A percentile compares a stretch with the other conserved stretches of the same genome.
These are phyloP conservation scores for Sphenostylis stenocarpa DNA, from an alignment of 306 rosid species.

Conservation along the genomic window DNA sequence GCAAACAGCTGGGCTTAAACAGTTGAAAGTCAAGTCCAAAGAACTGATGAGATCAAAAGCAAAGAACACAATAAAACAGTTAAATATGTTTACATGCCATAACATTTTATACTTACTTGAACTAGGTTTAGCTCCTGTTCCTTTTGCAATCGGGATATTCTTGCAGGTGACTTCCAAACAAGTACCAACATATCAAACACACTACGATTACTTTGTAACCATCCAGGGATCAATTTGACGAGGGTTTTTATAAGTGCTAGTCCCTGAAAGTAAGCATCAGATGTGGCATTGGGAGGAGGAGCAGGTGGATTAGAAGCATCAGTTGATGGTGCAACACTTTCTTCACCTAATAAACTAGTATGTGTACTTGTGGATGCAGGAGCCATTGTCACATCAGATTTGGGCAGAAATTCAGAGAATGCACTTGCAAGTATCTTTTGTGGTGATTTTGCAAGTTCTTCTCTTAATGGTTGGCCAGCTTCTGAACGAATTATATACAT, in stretches of 20 bases:
- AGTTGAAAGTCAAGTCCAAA: background rate
- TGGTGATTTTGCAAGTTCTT: constrained; percentile 97
- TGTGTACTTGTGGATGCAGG: constrained; percentile 65
- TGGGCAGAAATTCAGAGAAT: constrained; percentile 77
- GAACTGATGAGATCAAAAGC: background rate
- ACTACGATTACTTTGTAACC: constrained; percentile 83
- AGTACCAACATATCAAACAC: constrained; percentile 88
- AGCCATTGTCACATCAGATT: constrained; percentile 56
- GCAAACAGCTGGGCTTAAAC: background rate
- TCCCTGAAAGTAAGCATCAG: constrained; percentile 94
- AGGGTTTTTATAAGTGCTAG: constrained; percentile 84
- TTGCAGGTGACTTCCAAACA: constrained; percentile 94
- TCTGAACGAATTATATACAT: constrained; percentile 90
- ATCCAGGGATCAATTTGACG: constrained; percentile 88
- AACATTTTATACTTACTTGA: constrained; percentile 61
- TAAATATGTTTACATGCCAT: background rate
- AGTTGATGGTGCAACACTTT: constrained; percentile 58
- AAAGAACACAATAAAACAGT: background rate
- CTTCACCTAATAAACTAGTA: constrained; percentile 59
- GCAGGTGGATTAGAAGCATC: constrained; percentile 59
- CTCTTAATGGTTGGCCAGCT: constrained; percentile 94
- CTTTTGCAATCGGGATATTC: constrained; percentile 82
- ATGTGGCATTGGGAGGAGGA: constrained; percentile 48
- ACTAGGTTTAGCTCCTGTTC: constrained; percentile 92
- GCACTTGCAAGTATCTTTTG: constrained; percentile 91